These are phyloP conservation scores for Galerina marginata DNA, from an alignment of 768 basidiomycete species.

Conservation along the genomic window DNA sequence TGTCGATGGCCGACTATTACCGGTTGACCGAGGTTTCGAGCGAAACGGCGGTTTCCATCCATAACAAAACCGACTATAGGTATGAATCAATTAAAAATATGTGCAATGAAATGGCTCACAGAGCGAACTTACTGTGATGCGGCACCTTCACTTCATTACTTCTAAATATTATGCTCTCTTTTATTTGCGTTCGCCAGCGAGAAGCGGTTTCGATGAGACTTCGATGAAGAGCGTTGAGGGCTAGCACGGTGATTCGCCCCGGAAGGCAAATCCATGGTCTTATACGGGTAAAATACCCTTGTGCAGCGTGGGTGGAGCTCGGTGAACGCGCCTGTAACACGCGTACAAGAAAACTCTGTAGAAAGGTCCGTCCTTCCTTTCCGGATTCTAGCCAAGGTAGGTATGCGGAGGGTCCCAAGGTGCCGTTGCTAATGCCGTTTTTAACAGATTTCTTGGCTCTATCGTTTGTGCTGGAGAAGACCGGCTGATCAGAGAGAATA, in stretches of 20 bases:
- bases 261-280: background rate
- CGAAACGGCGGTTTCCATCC: constrained; percentile 3
- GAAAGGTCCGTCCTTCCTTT: background rate
- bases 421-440: background rate
- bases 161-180: background rate
- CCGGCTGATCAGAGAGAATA: background rate
- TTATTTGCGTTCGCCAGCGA: background rate
- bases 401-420: background rate
- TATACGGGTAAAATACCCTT: background rate
- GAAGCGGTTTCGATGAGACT: background rate
- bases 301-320: background rate
- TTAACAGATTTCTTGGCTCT: background rate
- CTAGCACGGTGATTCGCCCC: background rate
- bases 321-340: background rate
- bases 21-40: background rate
- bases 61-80: constrained; percentile 2
- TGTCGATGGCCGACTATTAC: constrained; percentile 1
- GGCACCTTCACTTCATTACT: background rate
- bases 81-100: background rate
- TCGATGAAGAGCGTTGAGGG: background rate
- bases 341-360: background rate
- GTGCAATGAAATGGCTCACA: background rate
- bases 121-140: background rate
- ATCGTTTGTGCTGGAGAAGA: background rate
- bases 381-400: constrained; percentile 2